Base-by-base conservation (phyloP, 139 green algal genomes). In the Tetradesmus obliquus region DNA sequence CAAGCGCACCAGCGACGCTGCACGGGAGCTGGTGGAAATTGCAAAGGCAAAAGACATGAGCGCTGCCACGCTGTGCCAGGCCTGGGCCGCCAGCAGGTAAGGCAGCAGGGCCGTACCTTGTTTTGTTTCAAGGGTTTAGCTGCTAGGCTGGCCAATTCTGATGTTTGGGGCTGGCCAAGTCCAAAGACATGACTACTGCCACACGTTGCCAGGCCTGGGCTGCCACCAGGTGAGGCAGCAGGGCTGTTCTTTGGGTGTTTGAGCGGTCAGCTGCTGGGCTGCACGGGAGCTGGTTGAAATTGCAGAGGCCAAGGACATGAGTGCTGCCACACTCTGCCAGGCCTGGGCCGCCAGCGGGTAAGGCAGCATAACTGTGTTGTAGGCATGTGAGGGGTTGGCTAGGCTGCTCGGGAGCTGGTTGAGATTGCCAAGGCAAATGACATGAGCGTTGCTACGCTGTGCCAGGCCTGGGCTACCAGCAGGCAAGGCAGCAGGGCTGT, bases 231-330 rank as follows among this genome's bases (percentile, higher is more conserved):
- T 66, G 57, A 66, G 57, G 8, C 32, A 66, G 7, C 57, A 66
- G 57, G 57, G 57, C 57, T 45, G 32, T 45, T 45, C 32, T 45
- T 45, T 45, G 32, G 32, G 32, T 45, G 32, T 45, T 45, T 45
- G 32, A 45, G 32, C 32, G 32, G 32, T 45, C 32, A 45, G 32
- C 32, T 45, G 32, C 32, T 45, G 32, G 32, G 95, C 96, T 1
- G 91, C 95, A 45, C 69, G 91, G 6, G 92, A 95, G 51, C 98
- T 98, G 92, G 92, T 79, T 2, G 95, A 91, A 5, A 93, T 99
- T 13, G 97, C 97, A 12, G 89, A 95, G 74, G 85, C 91, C 54
- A 87, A 91, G 55, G 95, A 93, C 6, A 20, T 98, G 15, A 95
- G 88, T 12, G 93, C 95, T 0, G 92, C 95, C 4, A 84, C 94